Conservation (phyloP, 306 rosid species). For the Senna siamea region DNA sequence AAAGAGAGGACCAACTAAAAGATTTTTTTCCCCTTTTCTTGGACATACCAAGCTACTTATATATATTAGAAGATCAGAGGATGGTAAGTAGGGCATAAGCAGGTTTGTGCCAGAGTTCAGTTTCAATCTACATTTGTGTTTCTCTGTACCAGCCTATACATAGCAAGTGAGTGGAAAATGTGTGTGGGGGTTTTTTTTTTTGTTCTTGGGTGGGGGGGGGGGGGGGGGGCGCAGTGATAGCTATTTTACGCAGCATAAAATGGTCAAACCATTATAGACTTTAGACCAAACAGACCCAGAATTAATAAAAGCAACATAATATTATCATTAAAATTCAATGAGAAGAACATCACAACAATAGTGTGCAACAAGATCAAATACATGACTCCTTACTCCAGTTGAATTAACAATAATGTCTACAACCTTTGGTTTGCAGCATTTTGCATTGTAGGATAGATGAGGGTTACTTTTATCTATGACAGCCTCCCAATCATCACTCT, state of each 20-base stretch:
- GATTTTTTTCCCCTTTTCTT: background rate
- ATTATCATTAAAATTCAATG: constrained; percentile 4
- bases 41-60: constrained; percentile 6
- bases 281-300: constrained; percentile 12
- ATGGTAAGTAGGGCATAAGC: background rate
- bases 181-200: too few relatives aligned
- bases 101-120: constrained; percentile 2
- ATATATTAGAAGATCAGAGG: constrained; percentile 3
- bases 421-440: constrained; percentile 92
- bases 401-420: constrained; percentile 25
- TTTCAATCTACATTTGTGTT: constrained; percentile 27
- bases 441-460: constrained; percentile 66
- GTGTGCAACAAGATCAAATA: constrained; percentile 8
- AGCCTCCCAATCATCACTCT: constrained; percentile 71
- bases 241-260: constrained; percentile 22
- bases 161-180: constrained; percentile 18
- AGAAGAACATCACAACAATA: background rate
- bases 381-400: background rate
- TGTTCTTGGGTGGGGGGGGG: too few relatives aligned
- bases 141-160: background rate
- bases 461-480: constrained; percentile 72
- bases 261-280: constrained; percentile 22
- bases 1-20: constrained; percentile 24
- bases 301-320: constrained; percentile 22
- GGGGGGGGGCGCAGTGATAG: background rate